These are phyloP conservation scores for Parietaria judaica DNA, from an alignment of 306 rosid genomes.

Conservation along the genomic window DNA sequence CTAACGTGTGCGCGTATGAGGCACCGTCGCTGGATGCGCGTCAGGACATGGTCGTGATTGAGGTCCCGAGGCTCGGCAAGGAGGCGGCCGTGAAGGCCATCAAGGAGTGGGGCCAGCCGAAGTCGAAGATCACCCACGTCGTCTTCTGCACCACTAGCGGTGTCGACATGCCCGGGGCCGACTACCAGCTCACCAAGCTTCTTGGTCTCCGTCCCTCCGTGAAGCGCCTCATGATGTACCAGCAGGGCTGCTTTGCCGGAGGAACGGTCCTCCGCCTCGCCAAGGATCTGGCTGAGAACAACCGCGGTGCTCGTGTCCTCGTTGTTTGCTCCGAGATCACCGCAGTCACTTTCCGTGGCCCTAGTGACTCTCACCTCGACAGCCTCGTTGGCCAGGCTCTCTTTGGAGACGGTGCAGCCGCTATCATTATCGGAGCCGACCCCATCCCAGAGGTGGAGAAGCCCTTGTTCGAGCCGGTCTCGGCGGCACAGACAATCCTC, in stretches of 20 bases:
- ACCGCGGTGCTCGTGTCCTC: slow-evolving; percentile 42
- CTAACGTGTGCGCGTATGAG: slow-evolving; percentile 42
- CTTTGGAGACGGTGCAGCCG: slow-evolving; percentile 49
- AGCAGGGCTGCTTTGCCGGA: slow-evolving; percentile 51
- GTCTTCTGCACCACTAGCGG: slow-evolving; percentile 73
- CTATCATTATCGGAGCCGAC: slow-evolving; percentile 47
- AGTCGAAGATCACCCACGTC: slow-evolving; percentile 60
- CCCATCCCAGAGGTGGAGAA: slow-evolving; percentile 42
- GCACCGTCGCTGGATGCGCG: slow-evolving; percentile 66
- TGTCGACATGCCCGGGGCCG: slow-evolving; percentile 71
- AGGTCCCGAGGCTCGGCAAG: slow-evolving; percentile 61
- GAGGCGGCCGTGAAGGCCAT: slow-evolving; percentile 60
- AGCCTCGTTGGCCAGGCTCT: slow-evolving; percentile 57
- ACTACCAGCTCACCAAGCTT: slow-evolving; percentile 63
- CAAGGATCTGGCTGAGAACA: slow-evolving; percentile 53
- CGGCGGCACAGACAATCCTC: slow-evolving; percentile 54
- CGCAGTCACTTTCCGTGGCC: slow-evolving; percentile 43
- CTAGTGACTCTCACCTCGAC: slow-evolving; percentile 28
- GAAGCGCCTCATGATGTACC: slow-evolving; percentile 73
- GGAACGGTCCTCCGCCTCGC: slow-evolving; percentile 49
- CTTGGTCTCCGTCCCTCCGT: slow-evolving; percentile 57
- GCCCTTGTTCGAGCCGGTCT: slow-evolving; percentile 45
- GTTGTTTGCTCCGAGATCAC: slow-evolving; percentile 54
- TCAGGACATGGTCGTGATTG: slow-evolving; percentile 62
- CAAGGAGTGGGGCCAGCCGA: slow-evolving; percentile 57